Conservation (phyloP, 2,329 filamentous ascomycete genomes). For the Triangularia verruculosa region DNA sequence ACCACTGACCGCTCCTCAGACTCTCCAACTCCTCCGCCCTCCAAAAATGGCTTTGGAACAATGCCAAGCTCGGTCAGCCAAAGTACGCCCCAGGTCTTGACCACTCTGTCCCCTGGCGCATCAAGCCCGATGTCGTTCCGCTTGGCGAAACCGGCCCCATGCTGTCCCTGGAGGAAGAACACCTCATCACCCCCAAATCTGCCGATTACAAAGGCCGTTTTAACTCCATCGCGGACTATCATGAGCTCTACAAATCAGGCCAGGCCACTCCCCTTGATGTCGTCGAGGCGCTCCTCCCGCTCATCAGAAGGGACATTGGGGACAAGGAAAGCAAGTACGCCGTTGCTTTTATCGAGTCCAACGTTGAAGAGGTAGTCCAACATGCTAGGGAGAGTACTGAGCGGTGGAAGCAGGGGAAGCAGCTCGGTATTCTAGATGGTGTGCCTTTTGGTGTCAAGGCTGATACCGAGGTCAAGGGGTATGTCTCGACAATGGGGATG, state of each 20-base stretch:
- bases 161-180: constrained; percentile 41
- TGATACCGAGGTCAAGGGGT: constrained; percentile 69
- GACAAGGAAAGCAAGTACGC: constrained; percentile 57
- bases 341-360: constrained; percentile 68
- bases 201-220: constrained; percentile 50
- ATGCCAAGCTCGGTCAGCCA: constrained; percentile 56
- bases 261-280: constrained; percentile 70
- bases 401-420: constrained; percentile 64
- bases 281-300: constrained; percentile 64
- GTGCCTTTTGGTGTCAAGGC: constrained; percentile 84
- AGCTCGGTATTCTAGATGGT: constrained; percentile 71
- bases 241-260: constrained; percentile 68
- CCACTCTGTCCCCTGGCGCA: constrained; percentile 40
- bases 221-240: constrained; percentile 73
- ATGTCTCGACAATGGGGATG: constrained; percentile 64
- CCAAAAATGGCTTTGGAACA: constrained; percentile 66
- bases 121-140: constrained; percentile 58
- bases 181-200: constrained; percentile 40
- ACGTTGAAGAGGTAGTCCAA: constrained; percentile 58
- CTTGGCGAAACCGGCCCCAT: constrained; percentile 37
- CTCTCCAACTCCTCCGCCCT: constrained; percentile 54
- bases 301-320: constrained; percentile 57
- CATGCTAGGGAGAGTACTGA: constrained; percentile 71
- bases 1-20: constrained; percentile 39
- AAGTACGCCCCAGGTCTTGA: constrained; percentile 47